phyloP scores from a whole-genome alignment of 495 filamentous ascomycete genomes.

The Penicillium parvum region DNA sequence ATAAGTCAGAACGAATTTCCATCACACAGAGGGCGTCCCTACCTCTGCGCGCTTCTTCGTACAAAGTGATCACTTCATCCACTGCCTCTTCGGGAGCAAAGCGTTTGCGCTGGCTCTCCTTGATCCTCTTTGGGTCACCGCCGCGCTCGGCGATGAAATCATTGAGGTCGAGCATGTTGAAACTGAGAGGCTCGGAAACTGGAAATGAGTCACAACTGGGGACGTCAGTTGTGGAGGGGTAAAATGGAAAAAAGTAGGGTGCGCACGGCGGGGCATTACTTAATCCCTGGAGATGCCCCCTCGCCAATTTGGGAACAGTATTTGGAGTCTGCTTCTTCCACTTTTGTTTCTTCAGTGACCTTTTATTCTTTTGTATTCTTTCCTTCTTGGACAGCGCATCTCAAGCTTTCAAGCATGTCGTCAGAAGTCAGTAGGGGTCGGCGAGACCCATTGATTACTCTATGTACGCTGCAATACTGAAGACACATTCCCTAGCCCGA shows the following conservation, averaged over 20 bases:
- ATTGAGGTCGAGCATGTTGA: slow-evolving; percentile 69
- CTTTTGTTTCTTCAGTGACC: too few relatives aligned
- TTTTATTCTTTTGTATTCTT: too few relatives aligned
- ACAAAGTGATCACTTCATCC: slow-evolving; percentile 84
- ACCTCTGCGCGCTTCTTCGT: slow-evolving; percentile 82
- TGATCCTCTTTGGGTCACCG: slow-evolving; percentile 83
- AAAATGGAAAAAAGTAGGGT: slow-evolving; percentile 23
- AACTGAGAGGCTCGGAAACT: slow-evolving; percentile 1
- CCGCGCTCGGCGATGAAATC: slow-evolving; percentile 84
- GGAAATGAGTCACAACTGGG: slow-evolving; percentile 13
- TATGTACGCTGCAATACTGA: slow-evolving; percentile 20
- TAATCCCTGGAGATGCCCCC: slow-evolving; percentile 12
- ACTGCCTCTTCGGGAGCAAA: slow-evolving; percentile 75
- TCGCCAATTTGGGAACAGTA: too few relatives aligned
- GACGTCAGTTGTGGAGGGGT: slow-evolving; percentile 24
- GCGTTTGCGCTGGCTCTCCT: slow-evolving; percentile 79
- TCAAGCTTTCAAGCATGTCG: too few relatives aligned
- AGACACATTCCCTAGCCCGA: slow-evolving; percentile 16
- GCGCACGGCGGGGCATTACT: slow-evolving; percentile 17
- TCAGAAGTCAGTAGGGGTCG: slow-evolving; percentile 5
- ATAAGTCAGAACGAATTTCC: slow-evolving; percentile 1
- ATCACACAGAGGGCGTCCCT: slow-evolving; percentile 9
- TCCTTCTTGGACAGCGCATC: too few relatives aligned
- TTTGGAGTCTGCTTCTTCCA: too few relatives aligned
- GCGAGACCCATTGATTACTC: slow-evolving; percentile 22